Percentiles rank a stretch among this genome's conserved stretches.
phyloP scores from a whole-genome alignment of 164 flowering plant genomes.

The Macadamia integrifolia region DNA sequence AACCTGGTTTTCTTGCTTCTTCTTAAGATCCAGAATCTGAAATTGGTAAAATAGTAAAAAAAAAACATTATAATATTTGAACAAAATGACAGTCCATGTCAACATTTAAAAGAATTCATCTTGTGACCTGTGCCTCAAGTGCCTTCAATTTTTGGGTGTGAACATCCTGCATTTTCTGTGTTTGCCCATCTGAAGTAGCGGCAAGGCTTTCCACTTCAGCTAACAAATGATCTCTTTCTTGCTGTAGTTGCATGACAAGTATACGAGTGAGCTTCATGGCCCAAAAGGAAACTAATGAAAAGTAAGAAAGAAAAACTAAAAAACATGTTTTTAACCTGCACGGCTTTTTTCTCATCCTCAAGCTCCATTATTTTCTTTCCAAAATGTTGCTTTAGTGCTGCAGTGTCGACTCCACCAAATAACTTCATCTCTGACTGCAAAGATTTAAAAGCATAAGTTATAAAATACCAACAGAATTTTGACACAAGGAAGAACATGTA shows the following conservation, averaged over 20 bases:
- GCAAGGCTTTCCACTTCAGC: constrained; percentile 85
- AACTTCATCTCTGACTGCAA: constrained; percentile 96
- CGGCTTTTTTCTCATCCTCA: constrained; percentile 87
- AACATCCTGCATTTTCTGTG: constrained; percentile 82
- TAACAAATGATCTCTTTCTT: constrained; percentile 77
- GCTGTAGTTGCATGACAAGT: constrained; percentile 43
- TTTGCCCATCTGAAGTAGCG: constrained; percentile 78
- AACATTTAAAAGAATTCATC: constrained; percentile 4
- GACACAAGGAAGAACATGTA: background rate
- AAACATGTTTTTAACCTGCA: constrained; percentile 52
- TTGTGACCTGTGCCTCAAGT: constrained; percentile 86
- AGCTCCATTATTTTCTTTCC: constrained; percentile 90
- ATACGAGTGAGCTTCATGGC: background rate
- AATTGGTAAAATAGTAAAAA: background rate
- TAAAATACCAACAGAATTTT: background rate
- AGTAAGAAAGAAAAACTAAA: background rate
- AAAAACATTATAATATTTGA: background rate
- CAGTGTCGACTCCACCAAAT: constrained; percentile 62
- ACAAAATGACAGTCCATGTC: background rate
- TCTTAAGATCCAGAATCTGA: constrained; percentile 90
- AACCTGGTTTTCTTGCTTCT: constrained; percentile 95
- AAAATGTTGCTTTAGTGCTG: constrained; percentile 95
- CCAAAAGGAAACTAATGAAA: constrained; percentile 2
- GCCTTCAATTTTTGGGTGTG: constrained; percentile 80
- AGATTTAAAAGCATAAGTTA: constrained; percentile 4